Base-by-base conservation (phyloP, 1,139 yeast genomes). In the Lodderomyces margitis region DNA sequence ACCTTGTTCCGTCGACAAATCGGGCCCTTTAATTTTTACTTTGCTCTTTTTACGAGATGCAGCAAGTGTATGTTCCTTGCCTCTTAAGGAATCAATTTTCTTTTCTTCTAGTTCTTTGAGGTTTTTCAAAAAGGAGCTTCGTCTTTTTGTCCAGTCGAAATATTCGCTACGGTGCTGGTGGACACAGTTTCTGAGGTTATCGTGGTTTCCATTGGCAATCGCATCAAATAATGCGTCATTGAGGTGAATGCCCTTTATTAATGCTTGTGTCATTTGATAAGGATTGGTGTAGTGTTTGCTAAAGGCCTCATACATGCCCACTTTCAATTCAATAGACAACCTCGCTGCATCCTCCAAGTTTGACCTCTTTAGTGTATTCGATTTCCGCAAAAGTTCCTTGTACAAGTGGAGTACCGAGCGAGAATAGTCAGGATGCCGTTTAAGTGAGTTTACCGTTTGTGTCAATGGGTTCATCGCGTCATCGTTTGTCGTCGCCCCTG, bases 331-430 rank as follows among this genome's bases (percentile, higher is more conserved):
- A 9, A 21, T 17, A 20, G 4, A 11, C 35, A 32, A 32, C 9
- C 21, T 12, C 9, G 20, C 10, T 8, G 20, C 32, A 17, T 17
- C 7, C 27, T 25, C 12, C 3, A 19, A 9, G 11, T 21, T 21
- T 10, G 14, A 17, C 11, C 17, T 30, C 24, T 34, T 37, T n/a
- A 53, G 24, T 24, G 37, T 45, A n/a, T 23, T 36, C 9, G 47
- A 16, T 12, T 45, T 43, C 37, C 66, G 55, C 21, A 63, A 40
- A 14, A 64, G 45, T 7, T 45, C 40, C 42, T 55, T 46, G 41
- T 60, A 63, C 37, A 62, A 30, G 12, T 39, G 42, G 20, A 44
- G 37, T 36, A 48, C 31, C 19, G 49, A 36, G 38, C 34, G 17
- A 31, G 16, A 28, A 37, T 47, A 45, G 4, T 37, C 41, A 6